These are phyloP conservation scores for Botrytis pseudocinerea DNA, from an alignment of 2,329 filamentous ascomycete genomes.

Conservation along the genomic window DNA sequence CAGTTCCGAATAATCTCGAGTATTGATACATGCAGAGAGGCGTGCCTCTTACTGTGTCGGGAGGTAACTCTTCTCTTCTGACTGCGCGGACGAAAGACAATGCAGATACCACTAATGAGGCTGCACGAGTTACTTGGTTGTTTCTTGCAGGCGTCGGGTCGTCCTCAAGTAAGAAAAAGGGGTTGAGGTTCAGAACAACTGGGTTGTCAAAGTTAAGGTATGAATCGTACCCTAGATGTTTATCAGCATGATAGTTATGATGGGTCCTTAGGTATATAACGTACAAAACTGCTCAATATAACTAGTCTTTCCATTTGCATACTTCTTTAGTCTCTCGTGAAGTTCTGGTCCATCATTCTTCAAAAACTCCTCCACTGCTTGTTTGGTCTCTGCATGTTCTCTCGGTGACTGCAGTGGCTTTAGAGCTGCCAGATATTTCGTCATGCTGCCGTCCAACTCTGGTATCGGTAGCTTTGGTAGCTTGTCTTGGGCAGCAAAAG, in stretches of 20 bases:
- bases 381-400: conserved; percentile 79
- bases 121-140: conserved; percentile 92
- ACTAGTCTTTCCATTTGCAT: conserved; percentile 86
- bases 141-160: conserved; percentile 95
- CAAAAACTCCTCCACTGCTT: conserved; percentile 81
- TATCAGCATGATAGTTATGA: conserved; percentile 19
- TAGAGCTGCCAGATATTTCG: conserved; percentile 77
- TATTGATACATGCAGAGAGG: conserved; percentile 99
- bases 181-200: conserved; percentile 94
- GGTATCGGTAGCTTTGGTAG: conserved; percentile 92
- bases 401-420: conserved; percentile 77
- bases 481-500: conserved; percentile 84
- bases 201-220: conserved; percentile 98
- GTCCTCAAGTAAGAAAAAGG: conserved; percentile 96
- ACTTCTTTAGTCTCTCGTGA: conserved; percentile 86
- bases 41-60: conserved; percentile 79
- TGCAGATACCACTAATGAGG: conserved; percentile 86
- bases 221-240: conserved; percentile 85
- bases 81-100: conserved; percentile 92
- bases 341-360: conserved; percentile 77
- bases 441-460: conserved; percentile 74
- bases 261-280: conserved; percentile 42
- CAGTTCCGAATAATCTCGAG: conserved; percentile 90
- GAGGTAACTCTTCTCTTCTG: conserved; percentile 85
- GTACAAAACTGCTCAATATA: conserved; percentile 99